Evolutionary conservation across 2,329 filamentous ascomycete species (phyloP), one percentile per base, ranked within the genome.

Genomic region (Dactylellina leptospora): DNA sequence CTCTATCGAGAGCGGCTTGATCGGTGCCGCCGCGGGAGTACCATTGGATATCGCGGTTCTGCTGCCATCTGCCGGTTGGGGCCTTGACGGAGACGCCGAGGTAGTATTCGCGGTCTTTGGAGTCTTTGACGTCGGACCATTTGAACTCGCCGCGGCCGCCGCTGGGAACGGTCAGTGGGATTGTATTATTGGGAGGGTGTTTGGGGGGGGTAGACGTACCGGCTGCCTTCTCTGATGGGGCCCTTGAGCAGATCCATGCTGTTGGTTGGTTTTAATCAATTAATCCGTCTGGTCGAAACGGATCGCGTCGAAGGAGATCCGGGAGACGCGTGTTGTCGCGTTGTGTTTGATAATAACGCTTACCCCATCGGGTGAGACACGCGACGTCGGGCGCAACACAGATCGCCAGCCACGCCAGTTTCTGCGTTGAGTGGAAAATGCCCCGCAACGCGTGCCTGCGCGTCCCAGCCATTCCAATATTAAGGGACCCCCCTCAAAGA

Each of bases 51-150:
- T 90, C 87, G 70, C 87, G 88, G 5, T 89, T 88, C 78, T 93
- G 88, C 77, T 95, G 91, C 93, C 93, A 97, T 75, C 93, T 89
- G 5, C 93, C 93, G 2, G 96, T 92, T 0, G 93, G 91, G 0
- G 93, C 93, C 84, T 93, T 96, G 68, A 97, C 82, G 69, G 90
- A 95, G 82, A 97, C 93, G 56, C 93, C 93, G 5, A 97, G 89
- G 80, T 89, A 90, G 79, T 89, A 96, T 80, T 99, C 93, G 80
- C 95, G 92, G 78, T 96, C 93, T 20, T 85, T 82, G 53, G 92
- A 96, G 75, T 84, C 87, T 79, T 93, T 89, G 78, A 99, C 93
- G 76, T 97, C 92, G 75, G 93, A 90, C 95, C 95, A 97, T 81
- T 89, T 93, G 83, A 99, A 99, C 80, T 97, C 92, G 80, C 90